Evolutionary conservation across 306 rosid genomes (phyloP).

Genomic region (apple (Malus domestica)): DNA sequence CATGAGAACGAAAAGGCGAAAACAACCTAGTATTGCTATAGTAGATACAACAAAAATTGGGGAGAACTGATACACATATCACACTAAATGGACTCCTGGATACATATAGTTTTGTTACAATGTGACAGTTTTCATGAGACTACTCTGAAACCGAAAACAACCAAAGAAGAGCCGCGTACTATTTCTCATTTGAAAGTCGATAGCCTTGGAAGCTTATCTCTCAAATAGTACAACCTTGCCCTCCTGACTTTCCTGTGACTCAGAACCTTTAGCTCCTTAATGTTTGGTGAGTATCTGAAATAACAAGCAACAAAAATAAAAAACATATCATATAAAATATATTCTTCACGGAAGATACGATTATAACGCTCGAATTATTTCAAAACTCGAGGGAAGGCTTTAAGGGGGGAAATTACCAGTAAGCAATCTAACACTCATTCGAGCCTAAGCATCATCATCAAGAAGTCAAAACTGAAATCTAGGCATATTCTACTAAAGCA

Average conservation of each 20-base stretch:
- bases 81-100: constrained; percentile 13
- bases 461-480: background rate
- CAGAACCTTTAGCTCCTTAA: constrained; percentile 75
- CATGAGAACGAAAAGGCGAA: background rate
- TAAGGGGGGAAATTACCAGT: background rate
- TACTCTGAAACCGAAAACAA: constrained; percentile 17
- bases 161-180: background rate
- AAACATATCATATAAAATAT: background rate
- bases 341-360: background rate
- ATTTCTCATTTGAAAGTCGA: constrained; percentile 77
- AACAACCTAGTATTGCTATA: background rate
- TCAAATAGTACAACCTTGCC: constrained; percentile 77
- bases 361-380: background rate
- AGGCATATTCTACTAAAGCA: background rate
- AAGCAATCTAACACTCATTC: background rate
- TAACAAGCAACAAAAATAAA: constrained; percentile 1
- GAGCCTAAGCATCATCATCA: background rate
- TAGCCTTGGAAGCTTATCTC: constrained; percentile 94
- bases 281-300: constrained; percentile 86
- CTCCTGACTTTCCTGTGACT: constrained; percentile 85
- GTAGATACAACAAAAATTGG: constrained; percentile 13
- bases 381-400: background rate
- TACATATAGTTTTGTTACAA: constrained; percentile 11
- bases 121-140: constrained; percentile 14
- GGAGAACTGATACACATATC: constrained; percentile 18